Evolutionary conservation across 768 basidiomycete species (phyloP), one percentile per base, ranked within the genome.

Genomic region (Mycena epipterygia): DNA sequence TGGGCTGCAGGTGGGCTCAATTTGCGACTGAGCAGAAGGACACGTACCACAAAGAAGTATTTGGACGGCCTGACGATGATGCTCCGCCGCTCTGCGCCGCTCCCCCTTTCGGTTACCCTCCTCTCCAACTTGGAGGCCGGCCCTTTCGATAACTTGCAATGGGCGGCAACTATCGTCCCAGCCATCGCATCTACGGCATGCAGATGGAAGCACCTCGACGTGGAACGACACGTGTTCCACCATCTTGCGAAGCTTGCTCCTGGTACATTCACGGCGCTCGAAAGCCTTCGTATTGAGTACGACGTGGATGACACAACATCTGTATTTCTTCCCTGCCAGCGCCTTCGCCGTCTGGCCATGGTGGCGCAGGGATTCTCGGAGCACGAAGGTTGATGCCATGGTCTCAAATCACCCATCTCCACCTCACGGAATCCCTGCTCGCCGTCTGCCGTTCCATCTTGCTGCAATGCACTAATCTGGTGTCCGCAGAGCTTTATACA

Each of bases 401-500:
- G 69, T n/a, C 64, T 16, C 64, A 71, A 13, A 57, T 71, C 27
- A 59, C 51, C 7, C n/a, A 27, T 5, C 25, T 66, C 21, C 19
- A 48, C 8, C 35, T 71, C 13, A 44, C 4, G 9, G 21, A 53
- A 23, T 1, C 2, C 0, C 37, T 32, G 3, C 63, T 55, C 19
- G 39, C n/a, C 30, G 33, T 42, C 3, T 66, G 63, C 64, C 56
- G 65, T 13, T n/a, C 30, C 16, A 60, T 53, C 7, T 32, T 71
- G 3, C 9, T 51, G 29, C 64, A 66, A 29, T 71, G 64, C 35
- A 8, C 49, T 3, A 37, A 2, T 19, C 5, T 71, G 25, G 58
- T 66, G 17, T 23, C 44, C 3, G 63, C 59, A 13, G 32, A 66
- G 9, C 25, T 66, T 21, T 30, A 23, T 6, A 39, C 48, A 8